phyloP scores from a whole-genome alignment of 306 rosid species.

The Vigna reflexopilosa region DNA sequence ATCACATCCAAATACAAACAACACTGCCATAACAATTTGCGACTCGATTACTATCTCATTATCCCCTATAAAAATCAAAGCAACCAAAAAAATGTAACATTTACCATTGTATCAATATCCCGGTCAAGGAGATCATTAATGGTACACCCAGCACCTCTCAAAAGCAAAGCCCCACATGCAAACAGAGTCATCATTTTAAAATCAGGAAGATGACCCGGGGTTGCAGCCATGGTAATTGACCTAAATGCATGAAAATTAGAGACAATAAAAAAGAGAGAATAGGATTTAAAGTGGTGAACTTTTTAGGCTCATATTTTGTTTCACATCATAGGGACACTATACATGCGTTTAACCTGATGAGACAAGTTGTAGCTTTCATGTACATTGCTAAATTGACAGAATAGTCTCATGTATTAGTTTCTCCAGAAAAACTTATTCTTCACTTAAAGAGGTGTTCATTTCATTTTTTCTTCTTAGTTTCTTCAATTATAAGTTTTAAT shows the following conservation, averaged over 20 bases:
- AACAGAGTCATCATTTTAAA: slow-evolving; percentile 73
- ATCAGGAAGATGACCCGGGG: slow-evolving; percentile 83
- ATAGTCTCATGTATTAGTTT: neutral
- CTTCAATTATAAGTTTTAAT: no score
- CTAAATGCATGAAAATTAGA: slow-evolving; percentile 48
- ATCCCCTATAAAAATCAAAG: slow-evolving; percentile 16
- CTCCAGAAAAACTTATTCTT: no score
- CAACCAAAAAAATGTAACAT: slow-evolving; percentile 20
- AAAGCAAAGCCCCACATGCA: slow-evolving; percentile 86
- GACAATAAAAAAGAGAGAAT: slow-evolving; percentile 8
- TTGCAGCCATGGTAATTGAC: slow-evolving; percentile 87
- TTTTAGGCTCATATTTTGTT: neutral
- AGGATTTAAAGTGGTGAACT: neutral
- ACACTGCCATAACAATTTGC: slow-evolving; percentile 24
- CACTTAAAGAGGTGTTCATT: no score
- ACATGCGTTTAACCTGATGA: neutral
- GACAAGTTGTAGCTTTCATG: neutral
- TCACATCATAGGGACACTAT: neutral
- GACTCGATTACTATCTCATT: neutral
- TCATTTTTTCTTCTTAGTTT: no score
- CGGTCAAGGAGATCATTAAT: slow-evolving; percentile 85
- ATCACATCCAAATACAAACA: slow-evolving; percentile 27
- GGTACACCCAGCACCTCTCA: slow-evolving; percentile 92
- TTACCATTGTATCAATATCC: slow-evolving; percentile 82
- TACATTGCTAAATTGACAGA: neutral